Conservation (phyloP, 2,329 filamentous ascomycete species). For the Chrysoporthe austroafricana region DNA sequence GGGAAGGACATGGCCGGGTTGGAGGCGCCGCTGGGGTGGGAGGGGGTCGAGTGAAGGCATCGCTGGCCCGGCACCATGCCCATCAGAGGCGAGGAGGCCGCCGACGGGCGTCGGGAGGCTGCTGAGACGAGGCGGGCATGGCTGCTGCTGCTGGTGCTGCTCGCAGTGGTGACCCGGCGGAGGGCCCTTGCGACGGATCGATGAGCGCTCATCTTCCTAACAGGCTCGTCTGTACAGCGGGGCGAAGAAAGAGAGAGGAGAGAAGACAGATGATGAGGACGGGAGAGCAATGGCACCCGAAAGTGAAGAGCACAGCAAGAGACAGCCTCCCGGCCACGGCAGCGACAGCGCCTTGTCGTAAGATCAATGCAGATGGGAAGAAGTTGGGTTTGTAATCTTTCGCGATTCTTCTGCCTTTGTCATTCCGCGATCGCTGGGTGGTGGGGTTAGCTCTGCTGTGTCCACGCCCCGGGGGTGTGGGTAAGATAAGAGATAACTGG, state of each 20-base stretch:
- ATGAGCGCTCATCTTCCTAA: constrained; percentile 18
- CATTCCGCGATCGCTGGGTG: constrained; percentile 6
- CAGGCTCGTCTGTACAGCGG: background rate
- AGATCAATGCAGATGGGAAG: background rate
- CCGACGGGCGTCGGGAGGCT: background rate
- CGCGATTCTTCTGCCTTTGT: background rate
- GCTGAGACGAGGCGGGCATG: constrained; percentile 10
- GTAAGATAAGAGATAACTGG: constrained; percentile 14
- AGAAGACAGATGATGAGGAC: background rate
- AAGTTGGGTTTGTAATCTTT: background rate
- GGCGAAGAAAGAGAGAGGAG: background rate
- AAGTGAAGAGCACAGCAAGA: background rate
- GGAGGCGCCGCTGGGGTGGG: constrained; percentile 52
- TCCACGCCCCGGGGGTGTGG: background rate
- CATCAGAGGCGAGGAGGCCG: background rate
- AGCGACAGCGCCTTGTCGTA: background rate
- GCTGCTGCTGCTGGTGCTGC: background rate
- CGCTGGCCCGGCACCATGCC: background rate
- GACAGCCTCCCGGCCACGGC: background rate
- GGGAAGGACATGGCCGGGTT: constrained; percentile 90
- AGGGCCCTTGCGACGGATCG: constrained; percentile 29
- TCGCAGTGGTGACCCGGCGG: constrained; percentile 23
- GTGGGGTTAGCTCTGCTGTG: background rate
- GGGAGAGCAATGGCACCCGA: background rate
- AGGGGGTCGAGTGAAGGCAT: constrained; percentile 32